These are phyloP conservation scores for Penicillium thymicola DNA, from an alignment of 2,329 filamentous ascomycete genomes.

Conservation along the genomic window DNA sequence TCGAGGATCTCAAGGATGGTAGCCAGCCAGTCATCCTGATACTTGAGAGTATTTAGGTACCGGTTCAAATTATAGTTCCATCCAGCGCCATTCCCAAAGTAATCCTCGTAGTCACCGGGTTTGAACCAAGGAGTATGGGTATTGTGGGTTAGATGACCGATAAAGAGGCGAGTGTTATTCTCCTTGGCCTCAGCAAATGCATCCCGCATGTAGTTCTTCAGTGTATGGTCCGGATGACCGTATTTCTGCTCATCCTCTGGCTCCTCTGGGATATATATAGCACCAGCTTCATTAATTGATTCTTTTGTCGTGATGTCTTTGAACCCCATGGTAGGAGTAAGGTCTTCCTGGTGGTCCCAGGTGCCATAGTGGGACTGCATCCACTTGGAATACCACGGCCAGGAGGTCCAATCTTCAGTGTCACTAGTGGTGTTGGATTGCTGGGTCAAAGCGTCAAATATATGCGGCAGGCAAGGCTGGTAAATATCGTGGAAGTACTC, in stretches of 20 bases:
- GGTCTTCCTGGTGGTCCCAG: slow-evolving; percentile 26
- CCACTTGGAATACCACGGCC: slow-evolving; percentile 28
- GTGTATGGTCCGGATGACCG: slow-evolving; percentile 24
- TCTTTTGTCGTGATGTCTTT: slow-evolving; percentile 21
- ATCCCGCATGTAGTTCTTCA: slow-evolving; percentile 27
- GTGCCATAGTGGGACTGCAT: slow-evolving; percentile 31
- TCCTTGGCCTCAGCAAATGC: slow-evolving; percentile 26
- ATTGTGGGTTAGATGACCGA: slow-evolving; percentile 29
- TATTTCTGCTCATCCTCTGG: slow-evolving; percentile 22
- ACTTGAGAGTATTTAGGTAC: slow-evolving; percentile 29
- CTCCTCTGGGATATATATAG: slow-evolving; percentile 18
- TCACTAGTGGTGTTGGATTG: slow-evolving; percentile 13
- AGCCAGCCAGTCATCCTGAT: slow-evolving; percentile 28
- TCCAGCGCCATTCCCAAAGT: slow-evolving; percentile 12
- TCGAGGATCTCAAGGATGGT: slow-evolving; percentile 26
- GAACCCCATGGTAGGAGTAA: slow-evolving; percentile 27
- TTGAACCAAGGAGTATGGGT: slow-evolving; percentile 29
- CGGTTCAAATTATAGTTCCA: slow-evolving; percentile 23
- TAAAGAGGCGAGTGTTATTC: slow-evolving; percentile 27
- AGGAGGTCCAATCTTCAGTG: slow-evolving; percentile 22
- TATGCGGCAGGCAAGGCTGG: slow-evolving; percentile 44
- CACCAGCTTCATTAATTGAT: slow-evolving; percentile 16
- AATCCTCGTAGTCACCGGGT: slow-evolving; percentile 22
- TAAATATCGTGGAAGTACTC: slow-evolving; percentile 43
- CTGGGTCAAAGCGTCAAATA: slow-evolving; percentile 22